Percentiles rank a stretch among this genome's conserved stretches.
phyloP scores from a whole-genome alignment of 208 protist genomes.

The Trypanosoma congolense region DNA sequence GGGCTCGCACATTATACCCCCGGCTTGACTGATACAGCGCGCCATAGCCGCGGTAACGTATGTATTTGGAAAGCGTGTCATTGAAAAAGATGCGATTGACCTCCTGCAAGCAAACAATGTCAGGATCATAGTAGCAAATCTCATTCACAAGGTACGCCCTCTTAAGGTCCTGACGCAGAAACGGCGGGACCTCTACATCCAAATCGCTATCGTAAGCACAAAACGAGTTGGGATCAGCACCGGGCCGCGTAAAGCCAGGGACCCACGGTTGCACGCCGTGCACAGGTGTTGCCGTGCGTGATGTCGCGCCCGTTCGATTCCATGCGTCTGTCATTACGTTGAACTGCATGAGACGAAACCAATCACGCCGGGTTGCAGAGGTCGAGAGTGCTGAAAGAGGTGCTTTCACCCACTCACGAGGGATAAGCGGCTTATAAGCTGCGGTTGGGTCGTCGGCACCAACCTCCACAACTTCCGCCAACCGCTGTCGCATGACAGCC shows the following conservation, averaged over 20 bases:
- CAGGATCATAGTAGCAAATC: slow-evolving; percentile 69
- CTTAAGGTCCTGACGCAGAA: slow-evolving; percentile 49
- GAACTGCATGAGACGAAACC: slow-evolving; percentile 86
- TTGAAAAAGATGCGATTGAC: slow-evolving; percentile 75
- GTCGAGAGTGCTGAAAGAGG: slow-evolving; percentile 66
- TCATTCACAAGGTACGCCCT: slow-evolving; percentile 55
- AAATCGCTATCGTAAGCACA: slow-evolving; percentile 38
- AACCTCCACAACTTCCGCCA: slow-evolving; percentile 31
- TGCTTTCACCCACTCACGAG: slow-evolving; percentile 58
- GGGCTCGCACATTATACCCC: slow-evolving; percentile 45
- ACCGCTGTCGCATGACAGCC: slow-evolving; percentile 22
- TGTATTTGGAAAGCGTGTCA: slow-evolving; percentile 52
- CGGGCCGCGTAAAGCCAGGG: slow-evolving; percentile 45
- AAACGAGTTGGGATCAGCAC: slow-evolving; percentile 24
- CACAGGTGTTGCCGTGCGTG: slow-evolving; percentile 37
- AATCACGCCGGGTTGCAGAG: slow-evolving; percentile 48
- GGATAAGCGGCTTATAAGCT: slow-evolving; percentile 34
- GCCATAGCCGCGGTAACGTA: slow-evolving; percentile 76
- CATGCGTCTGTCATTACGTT: slow-evolving; percentile 77
- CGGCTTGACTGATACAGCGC: slow-evolving; percentile 76
- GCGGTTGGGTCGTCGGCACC: slow-evolving; percentile 10
- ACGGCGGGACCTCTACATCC: slow-evolving; percentile 51
- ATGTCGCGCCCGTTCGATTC: slow-evolving; percentile 4
- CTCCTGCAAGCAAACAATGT: slow-evolving; percentile 78
- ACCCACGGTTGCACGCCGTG: slow-evolving; percentile 44